Percentiles rank a stretch among this genome's conserved stretches.
Evolutionary conservation across 2,329 filamentous ascomycete species (phyloP).

Genomic region (Colletotrichum chlorophyti): DNA sequence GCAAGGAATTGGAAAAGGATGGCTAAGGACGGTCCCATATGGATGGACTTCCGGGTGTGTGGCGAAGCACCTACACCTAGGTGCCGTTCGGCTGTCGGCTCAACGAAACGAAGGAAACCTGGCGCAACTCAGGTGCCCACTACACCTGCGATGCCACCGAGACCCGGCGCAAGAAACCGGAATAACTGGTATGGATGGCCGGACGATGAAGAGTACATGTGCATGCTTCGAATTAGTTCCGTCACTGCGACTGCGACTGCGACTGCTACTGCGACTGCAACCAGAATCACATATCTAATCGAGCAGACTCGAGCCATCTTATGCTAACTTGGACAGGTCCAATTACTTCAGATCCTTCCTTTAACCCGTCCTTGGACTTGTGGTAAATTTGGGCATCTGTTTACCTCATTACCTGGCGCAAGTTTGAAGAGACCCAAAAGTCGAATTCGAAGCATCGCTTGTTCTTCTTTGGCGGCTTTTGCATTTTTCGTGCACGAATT

Average conservation of each 20-base stretch:
- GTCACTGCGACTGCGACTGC: neutral
- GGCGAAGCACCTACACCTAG: too few species aligned
- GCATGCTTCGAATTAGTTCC: too few species aligned
- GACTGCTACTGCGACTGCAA: conserved; percentile 2
- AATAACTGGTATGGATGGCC: neutral
- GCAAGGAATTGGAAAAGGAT: too few species aligned
- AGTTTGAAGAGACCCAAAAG: conserved; percentile 27
- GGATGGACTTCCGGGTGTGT: too few species aligned
- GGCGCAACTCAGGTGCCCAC: too few species aligned
- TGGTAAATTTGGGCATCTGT: conserved; percentile 32
- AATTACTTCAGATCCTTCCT: conserved; percentile 26
- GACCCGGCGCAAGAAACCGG: too few species aligned
- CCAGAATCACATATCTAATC: neutral
- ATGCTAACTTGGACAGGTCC: conserved; percentile 19
- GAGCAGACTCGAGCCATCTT: neutral
- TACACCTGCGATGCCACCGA: too few species aligned
- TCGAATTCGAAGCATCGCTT: conserved; percentile 30
- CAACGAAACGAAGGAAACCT: too few species aligned
- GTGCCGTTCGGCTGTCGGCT: too few species aligned
- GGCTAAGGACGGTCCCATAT: too few species aligned
- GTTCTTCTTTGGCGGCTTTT: conserved; percentile 28
- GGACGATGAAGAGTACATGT: too few species aligned
- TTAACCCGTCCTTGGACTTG: conserved; percentile 35
- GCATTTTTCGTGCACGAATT: conserved; percentile 28
- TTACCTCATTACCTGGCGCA: conserved; percentile 27